phyloP scores from a whole-genome alignment of 2,329 filamentous ascomycete species.

The Ceratocystiopsis minuta region DNA sequence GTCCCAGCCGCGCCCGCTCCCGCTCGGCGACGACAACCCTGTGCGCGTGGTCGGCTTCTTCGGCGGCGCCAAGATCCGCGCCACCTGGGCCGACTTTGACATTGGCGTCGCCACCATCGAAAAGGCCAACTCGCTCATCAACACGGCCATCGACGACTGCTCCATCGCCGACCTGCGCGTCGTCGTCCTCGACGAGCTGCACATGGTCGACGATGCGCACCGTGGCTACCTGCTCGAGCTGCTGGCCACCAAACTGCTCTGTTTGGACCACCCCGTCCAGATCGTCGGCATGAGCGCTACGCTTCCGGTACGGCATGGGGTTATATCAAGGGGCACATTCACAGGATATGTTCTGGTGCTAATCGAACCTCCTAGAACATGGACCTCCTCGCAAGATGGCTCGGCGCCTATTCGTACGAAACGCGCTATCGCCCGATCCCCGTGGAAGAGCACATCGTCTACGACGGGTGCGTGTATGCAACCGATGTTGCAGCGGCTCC shows the following conservation, averaged over 20 bases:
- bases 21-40: slow-evolving; percentile 21
- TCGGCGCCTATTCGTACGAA: slow-evolving; percentile 51
- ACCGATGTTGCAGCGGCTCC: slow-evolving; percentile 14
- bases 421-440: slow-evolving; percentile 60
- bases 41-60: slow-evolving; percentile 57
- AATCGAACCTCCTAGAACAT: too few relatives aligned
- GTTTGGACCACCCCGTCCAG: slow-evolving; percentile 47
- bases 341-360: too few relatives aligned
- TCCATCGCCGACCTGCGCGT: slow-evolving; percentile 44
- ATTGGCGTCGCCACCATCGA: slow-evolving; percentile 66
- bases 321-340: too few relatives aligned
- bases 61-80: slow-evolving; percentile 49
- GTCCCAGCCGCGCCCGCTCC: too few relatives aligned
- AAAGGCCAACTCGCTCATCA: slow-evolving; percentile 62
- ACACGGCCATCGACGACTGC: slow-evolving; percentile 54
- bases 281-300: slow-evolving; percentile 70
- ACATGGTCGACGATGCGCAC: slow-evolving; percentile 63
- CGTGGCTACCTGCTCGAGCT: slow-evolving; percentile 61
- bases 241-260: slow-evolving; percentile 55
- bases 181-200: slow-evolving; percentile 61
- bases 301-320: slow-evolving; percentile 48
- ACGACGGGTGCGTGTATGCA: slow-evolving; percentile 48
- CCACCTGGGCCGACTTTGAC: slow-evolving; percentile 57
- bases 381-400: slow-evolving; percentile 49
- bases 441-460: slow-evolving; percentile 57